Conservation (phyloP, 225 moss, liverwort and hornwort genomes). For the Takakia lepidozioides region DNA sequence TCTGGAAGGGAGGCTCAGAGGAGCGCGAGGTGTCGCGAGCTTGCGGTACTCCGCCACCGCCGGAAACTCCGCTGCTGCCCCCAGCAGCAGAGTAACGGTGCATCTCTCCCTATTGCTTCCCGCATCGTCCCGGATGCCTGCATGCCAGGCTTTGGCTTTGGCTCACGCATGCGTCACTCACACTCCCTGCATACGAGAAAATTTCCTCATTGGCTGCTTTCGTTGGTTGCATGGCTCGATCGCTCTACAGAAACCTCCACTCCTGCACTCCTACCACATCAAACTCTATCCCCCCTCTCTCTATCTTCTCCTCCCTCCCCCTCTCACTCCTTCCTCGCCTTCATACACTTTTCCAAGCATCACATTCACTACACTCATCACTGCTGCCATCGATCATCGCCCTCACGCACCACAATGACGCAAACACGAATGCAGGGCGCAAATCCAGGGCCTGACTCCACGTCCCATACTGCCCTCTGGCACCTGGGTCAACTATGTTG, state of each 20-base stretch:
- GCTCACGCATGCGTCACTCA: slow-evolving; percentile 3
- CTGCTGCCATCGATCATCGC: no score
- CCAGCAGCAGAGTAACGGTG: slow-evolving; percentile 93
- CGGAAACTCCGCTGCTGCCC: slow-evolving; percentile 78
- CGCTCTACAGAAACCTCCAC: slow-evolving; percentile 12
- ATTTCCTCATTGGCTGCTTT: slow-evolving; percentile 13
- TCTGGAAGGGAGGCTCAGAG: slow-evolving; percentile 68
- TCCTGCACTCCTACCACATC: no score
- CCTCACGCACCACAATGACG: no score
- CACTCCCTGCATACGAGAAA: slow-evolving; percentile 11
- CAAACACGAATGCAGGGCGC: no score
- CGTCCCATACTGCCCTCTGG: no score
- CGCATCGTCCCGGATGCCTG: slow-evolving; percentile 34
- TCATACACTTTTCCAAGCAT: no score
- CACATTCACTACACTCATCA: no score
- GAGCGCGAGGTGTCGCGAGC: slow-evolving; percentile 23
- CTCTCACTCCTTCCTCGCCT: no score
- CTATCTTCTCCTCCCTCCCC: no score
- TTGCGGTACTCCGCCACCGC: slow-evolving; percentile 37
- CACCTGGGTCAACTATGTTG: no score
- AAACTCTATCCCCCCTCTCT: no score
- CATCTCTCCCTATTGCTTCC: slow-evolving; percentile 67
- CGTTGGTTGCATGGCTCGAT: slow-evolving; percentile 10
- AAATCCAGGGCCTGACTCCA: no score
- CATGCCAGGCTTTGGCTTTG: slow-evolving; percentile 20